Evolutionary conservation across 192 early-diverging fungal genomes (phyloP).

Genomic region (Coemansia sp.): DNA sequence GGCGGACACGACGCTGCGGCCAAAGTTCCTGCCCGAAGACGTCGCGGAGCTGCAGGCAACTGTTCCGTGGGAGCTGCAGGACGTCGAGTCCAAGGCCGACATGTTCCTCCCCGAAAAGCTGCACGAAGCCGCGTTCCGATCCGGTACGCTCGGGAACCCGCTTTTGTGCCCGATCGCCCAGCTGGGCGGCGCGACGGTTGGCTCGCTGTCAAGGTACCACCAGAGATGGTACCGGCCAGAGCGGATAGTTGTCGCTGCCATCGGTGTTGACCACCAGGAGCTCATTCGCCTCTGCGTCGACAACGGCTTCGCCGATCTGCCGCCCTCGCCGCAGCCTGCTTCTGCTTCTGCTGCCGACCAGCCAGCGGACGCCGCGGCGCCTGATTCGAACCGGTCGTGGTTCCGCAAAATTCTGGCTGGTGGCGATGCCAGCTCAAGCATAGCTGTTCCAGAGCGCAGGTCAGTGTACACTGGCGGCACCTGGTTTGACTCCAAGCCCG

Average conservation of each 20-base stretch:
- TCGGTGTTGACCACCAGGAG: constrained; percentile 83
- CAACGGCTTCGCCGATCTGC: constrained; percentile 71
- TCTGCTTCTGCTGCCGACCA: background rate
- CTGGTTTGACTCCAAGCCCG: constrained; percentile 66
- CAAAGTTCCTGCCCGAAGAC: constrained; percentile 70
- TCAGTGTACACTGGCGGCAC: constrained; percentile 84
- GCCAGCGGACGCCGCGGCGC: background rate
- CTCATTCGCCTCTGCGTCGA: constrained; percentile 65
- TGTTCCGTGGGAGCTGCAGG: constrained; percentile 85
- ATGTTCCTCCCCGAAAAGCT: constrained; percentile 83
- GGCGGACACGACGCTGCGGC: constrained; percentile 78
- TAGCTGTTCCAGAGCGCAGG: constrained; percentile 33
- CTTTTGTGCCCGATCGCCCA: constrained; percentile 68
- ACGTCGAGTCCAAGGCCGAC: constrained; percentile 80
- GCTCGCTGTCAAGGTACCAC: constrained; percentile 69
- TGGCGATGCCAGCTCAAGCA: constrained; percentile 21
- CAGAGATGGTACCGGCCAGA: constrained; percentile 86
- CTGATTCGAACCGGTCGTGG: constrained; percentile 13
- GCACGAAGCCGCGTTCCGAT: constrained; percentile 78
- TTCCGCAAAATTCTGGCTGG: constrained; percentile 21
- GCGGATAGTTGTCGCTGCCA: constrained; percentile 85
- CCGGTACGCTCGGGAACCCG: constrained; percentile 80
- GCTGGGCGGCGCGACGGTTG: constrained; percentile 66
- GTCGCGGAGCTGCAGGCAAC: constrained; percentile 76
- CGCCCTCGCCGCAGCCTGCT: constrained; percentile 27